Conservation (phyloP, 1,139 yeast genomes). For the Lodderomyces theae region DNA sequence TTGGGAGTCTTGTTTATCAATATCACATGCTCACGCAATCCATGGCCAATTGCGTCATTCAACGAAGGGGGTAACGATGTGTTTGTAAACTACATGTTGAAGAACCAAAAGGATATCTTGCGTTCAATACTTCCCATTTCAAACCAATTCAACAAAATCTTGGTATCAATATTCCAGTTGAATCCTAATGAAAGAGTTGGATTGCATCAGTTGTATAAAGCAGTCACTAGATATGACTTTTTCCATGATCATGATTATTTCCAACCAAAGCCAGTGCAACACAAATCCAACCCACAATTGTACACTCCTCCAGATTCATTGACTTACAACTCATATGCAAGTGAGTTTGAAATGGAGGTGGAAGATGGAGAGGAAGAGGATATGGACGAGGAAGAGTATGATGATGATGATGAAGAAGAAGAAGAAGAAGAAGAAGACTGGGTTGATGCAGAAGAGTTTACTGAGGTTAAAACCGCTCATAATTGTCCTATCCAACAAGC, state of each 20-base stretch:
- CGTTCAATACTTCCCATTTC: slow-evolving; percentile 63
- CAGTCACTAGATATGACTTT: slow-evolving; percentile 40
- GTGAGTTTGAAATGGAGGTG: slow-evolving; percentile 15
- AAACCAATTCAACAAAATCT: slow-evolving; percentile 52
- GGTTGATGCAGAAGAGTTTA: slow-evolving; percentile 6
- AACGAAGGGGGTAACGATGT: slow-evolving; percentile 49
- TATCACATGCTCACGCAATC: slow-evolving; percentile 79
- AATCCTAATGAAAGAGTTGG: slow-evolving; percentile 65
- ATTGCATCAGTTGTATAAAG: slow-evolving; percentile 45
- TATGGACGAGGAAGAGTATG: slow-evolving; percentile 8
- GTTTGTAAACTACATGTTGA: slow-evolving; percentile 44
- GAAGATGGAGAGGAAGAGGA: slow-evolving; percentile 10
- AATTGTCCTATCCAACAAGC: background rate
- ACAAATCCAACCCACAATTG: slow-evolving; percentile 12
- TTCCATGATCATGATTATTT: slow-evolving; percentile 21
- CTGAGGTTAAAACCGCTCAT: slow-evolving; percentile 2
- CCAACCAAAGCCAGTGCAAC: slow-evolving; percentile 3
- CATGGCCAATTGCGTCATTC: slow-evolving; percentile 82
- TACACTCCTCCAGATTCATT: slow-evolving; percentile 20
- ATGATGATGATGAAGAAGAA: slow-evolving; percentile 7
- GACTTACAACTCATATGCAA: slow-evolving; percentile 16
- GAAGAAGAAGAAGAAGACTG: slow-evolving; percentile 9
- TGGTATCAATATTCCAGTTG: slow-evolving; percentile 53
- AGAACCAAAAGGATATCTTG: slow-evolving; percentile 28
- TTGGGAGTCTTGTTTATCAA: slow-evolving; percentile 79